Base-by-base conservation (phyloP, 2,329 filamentous ascomycete genomes). In the Aspergillus phoenicis region DNA sequence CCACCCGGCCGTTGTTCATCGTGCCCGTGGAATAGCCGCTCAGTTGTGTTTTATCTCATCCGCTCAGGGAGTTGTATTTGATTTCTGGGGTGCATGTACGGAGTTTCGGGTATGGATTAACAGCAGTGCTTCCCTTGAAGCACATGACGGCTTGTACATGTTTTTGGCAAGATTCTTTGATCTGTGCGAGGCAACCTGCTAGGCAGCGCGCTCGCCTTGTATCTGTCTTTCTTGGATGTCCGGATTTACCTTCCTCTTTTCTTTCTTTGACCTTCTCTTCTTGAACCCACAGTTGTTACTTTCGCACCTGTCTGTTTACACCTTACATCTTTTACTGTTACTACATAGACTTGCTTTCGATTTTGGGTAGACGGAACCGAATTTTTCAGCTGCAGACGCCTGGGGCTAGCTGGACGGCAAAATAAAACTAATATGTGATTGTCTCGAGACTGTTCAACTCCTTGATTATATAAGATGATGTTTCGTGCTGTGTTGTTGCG, bases 261-360 rank as follows among this genome's bases (percentile, higher is more conserved):
- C 51, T 38, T 53, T 52, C 58, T 57, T 51, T 52, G 57, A 54
- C 64, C 58, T 54, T 51, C 49, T 26, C 47, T 67, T 62, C 47
- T 51, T 59, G 38, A 20, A 38, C 39, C 38, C 45, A 53, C 39
- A 52, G 39, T 60, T 17, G 39, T 52, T 59, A 39, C 28, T 58
- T 41, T 39, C 54, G 52, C 62, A 64, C 56, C 56, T 59, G 62
- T 49, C 61, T 54, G 36, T 64, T 58, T 51, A 39, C 43, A 45
- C 68, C 63, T 71, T 68, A 62, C 65, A 67, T 65, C 53, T 49
- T 52, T 33, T 55, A 49, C 51, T 36, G 11, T 53, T 52, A 57
- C 52, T 48, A 69, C 61, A 64, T 72, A 72, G 71, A 73, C 62
- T 63, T 70, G 66, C 62, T 45, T 54, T 71, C 66, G 64, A 63